phyloP scores from a whole-genome alignment of 495 filamentous ascomycete species.

The Daldinia bambusicola region DNA sequence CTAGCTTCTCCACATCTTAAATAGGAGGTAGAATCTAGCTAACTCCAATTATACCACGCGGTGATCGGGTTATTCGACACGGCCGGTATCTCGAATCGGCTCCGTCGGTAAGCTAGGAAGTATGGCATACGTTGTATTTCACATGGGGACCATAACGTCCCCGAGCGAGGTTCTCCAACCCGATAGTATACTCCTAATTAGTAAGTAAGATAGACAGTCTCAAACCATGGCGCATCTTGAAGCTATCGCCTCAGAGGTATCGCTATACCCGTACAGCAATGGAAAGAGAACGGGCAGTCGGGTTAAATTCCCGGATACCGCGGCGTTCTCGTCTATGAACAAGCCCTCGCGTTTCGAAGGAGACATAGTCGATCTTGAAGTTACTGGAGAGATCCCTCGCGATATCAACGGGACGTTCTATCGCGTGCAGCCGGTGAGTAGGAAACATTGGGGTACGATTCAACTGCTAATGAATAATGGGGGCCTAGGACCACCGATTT shows the following conservation, averaged over 20 bases:
- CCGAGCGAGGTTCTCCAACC: slow-evolving; percentile 13
- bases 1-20: slow-evolving; percentile 27
- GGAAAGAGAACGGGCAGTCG: slow-evolving; percentile 49
- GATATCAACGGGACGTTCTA: slow-evolving; percentile 66
- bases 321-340: slow-evolving; percentile 60
- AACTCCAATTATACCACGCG: slow-evolving; percentile 16
- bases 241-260: slow-evolving; percentile 52
- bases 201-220: slow-evolving; percentile 12
- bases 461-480: slow-evolving; percentile 16
- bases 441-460: slow-evolving; percentile 4
- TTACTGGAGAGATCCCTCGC: slow-evolving; percentile 59
- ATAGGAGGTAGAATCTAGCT: slow-evolving; percentile 18
- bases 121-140: slow-evolving; percentile 17
- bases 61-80: slow-evolving; percentile 18
- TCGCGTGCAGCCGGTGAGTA: slow-evolving; percentile 59
- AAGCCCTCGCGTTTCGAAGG: slow-evolving; percentile 60
- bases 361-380: slow-evolving; percentile 60
- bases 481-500: slow-evolving; percentile 53
- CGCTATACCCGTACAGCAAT: slow-evolving; percentile 50
- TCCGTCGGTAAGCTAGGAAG: slow-evolving; percentile 1
- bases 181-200: slow-evolving; percentile 26
- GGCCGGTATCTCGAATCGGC: slow-evolving; percentile 26
- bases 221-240: slow-evolving; percentile 57
- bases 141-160: slow-evolving; percentile 21
- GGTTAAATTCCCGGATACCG: slow-evolving; percentile 60